Evolutionary conservation across 1,284 basidiomycete species (phyloP).

Genomic region (Cryptococcus amylolentus): DNA sequence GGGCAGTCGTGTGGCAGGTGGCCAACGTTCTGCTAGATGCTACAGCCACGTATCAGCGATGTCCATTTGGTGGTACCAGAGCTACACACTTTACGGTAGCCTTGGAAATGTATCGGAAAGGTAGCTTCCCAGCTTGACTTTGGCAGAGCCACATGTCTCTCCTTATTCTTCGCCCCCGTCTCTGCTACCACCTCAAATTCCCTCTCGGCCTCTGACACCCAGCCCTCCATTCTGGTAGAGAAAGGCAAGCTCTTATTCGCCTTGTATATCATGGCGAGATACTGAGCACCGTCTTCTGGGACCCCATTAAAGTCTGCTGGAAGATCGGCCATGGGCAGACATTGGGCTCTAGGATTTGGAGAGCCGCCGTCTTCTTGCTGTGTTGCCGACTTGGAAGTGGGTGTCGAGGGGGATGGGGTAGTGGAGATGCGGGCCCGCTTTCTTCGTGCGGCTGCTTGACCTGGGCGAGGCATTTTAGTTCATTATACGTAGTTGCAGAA

Average conservation of each 20-base stretch:
- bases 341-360: conserved; percentile 16
- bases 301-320: conserved; percentile 34
- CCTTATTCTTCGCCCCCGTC: not conserved
- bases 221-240: conserved; percentile 21
- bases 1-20: conserved; percentile 7
- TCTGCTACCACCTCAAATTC: not conserved
- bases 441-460: conserved; percentile 1
- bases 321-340: conserved; percentile 33
- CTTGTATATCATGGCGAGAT: conserved; percentile 33
- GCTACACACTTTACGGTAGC: conserved; percentile 25
- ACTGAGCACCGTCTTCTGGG: conserved; percentile 35
- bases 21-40: conserved; percentile 13
- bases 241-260: conserved; percentile 28
- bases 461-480: conserved; percentile 2
- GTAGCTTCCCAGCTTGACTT: conserved; percentile 31
- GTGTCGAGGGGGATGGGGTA: not conserved
- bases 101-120: conserved; percentile 32
- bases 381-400: not conserved
- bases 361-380: not conserved
- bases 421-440: not conserved
- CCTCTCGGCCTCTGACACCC: not conserved
- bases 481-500: not conserved
- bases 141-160: conserved; percentile 28
- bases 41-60: not conserved
- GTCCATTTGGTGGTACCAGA: not conserved